These are phyloP conservation scores for Hericium coralloides DNA, from an alignment of 768 basidiomycete species.

Conservation along the genomic window DNA sequence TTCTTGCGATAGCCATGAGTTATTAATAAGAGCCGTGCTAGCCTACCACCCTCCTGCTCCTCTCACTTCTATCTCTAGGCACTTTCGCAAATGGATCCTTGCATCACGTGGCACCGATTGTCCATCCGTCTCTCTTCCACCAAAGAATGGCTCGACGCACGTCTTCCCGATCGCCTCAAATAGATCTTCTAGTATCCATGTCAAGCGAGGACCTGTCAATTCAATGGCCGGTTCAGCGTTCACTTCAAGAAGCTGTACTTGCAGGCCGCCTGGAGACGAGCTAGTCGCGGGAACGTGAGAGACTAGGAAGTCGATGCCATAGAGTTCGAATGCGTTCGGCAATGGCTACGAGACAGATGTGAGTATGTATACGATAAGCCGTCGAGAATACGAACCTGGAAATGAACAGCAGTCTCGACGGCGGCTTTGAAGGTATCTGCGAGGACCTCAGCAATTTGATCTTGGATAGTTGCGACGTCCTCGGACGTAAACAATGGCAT, in stretches of 20 bases:
- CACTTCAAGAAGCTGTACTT: conserved; percentile 77
- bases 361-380: not conserved
- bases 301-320: conserved; percentile 88
- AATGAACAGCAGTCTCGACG: conserved; percentile 70
- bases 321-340: conserved; percentile 92
- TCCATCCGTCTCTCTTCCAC: not conserved
- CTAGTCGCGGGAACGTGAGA: conserved; percentile 26
- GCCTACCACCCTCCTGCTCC: too few species aligned
- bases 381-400: conserved; percentile 48
- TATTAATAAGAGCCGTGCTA: too few species aligned
- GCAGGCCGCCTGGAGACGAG: conserved; percentile 24
- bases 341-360: conserved; percentile 43
- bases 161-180: conserved; percentile 63
- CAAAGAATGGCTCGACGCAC: conserved; percentile 63
- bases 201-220: conserved; percentile 76
- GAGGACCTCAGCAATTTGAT: conserved; percentile 55
- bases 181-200: conserved; percentile 73
- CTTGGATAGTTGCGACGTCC: conserved; percentile 44
- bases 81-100: conserved; percentile 42
- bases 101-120: conserved; percentile 27
- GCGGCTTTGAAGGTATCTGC: conserved; percentile 84
- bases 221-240: conserved; percentile 97
- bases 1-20: too few species aligned
- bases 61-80: too few species aligned
- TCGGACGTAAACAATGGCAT: conserved; percentile 20